These are phyloP conservation scores for Ceratobasidium sp. DNA, from an alignment of 1,284 basidiomycete genomes.

Conservation along the genomic window DNA sequence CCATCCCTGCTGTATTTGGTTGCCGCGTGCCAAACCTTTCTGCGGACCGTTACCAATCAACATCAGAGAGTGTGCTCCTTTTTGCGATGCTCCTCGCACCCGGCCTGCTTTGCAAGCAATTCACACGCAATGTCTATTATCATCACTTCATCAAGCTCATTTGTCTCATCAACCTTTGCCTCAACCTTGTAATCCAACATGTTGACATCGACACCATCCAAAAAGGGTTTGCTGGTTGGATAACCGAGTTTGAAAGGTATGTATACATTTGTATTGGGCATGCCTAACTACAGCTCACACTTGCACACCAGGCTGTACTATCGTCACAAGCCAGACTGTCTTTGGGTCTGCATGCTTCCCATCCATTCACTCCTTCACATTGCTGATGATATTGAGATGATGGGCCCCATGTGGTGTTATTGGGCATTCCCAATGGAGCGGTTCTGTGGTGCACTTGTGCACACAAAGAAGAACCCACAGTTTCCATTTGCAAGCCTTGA, in stretches of 20 bases:
- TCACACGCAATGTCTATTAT: constrained; percentile 11
- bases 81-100: constrained; percentile 35
- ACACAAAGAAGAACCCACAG: background rate
- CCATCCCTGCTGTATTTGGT: constrained; percentile 38
- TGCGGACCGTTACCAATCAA: constrained; percentile 17
- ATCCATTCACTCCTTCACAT: constrained; percentile 53
- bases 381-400: constrained; percentile 46
- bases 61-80: constrained; percentile 33
- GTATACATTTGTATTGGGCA: background rate
- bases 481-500: constrained; percentile 19
- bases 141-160: constrained; percentile 35
- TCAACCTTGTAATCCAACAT: background rate
- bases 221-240: constrained; percentile 28
- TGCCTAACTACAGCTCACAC: background rate
- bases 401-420: constrained; percentile 51
- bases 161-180: constrained; percentile 25
- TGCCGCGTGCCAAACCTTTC: constrained; percentile 32
- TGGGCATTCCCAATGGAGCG: constrained; percentile 55
- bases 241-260: constrained; percentile 35
- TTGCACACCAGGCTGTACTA: constrained; percentile 29
- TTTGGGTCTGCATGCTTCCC: constrained; percentile 47
- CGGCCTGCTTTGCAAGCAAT: constrained; percentile 28
- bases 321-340: background rate
- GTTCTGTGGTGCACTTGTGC: constrained; percentile 47
- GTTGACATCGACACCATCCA: background rate